A percentile compares a stretch with the other conserved stretches of the same genome.
These are phyloP conservation scores for Spirogloea muscicola DNA, from an alignment of 139 green algal genomes.

Conservation along the genomic window DNA sequence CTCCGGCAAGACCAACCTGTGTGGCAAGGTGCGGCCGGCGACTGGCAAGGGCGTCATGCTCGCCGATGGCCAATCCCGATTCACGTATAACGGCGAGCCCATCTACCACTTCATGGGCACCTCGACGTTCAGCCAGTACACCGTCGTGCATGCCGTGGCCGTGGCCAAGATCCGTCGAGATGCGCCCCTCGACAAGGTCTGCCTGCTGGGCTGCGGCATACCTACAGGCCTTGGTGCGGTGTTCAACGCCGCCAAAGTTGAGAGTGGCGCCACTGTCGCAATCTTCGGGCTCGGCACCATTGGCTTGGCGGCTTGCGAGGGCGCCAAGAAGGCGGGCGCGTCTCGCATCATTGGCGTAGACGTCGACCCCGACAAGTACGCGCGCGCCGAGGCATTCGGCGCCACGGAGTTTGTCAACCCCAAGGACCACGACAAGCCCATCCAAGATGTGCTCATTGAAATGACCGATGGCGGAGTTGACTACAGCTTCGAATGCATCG, in stretches of 20 bases:
- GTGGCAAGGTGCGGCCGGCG: slow-evolving; percentile 50
- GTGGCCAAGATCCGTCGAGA: slow-evolving; percentile 53
- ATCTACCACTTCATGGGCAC: slow-evolving; percentile 99
- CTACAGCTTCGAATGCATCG: slow-evolving; percentile 93
- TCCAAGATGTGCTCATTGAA: slow-evolving; percentile 59
- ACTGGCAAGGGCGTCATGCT: slow-evolving; percentile 89
- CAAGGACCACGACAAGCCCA: slow-evolving; percentile 48
- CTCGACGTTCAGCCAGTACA: slow-evolving; percentile 97
- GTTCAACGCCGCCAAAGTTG: slow-evolving; percentile 89
- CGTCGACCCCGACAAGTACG: slow-evolving; percentile 84
- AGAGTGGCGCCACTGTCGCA: slow-evolving; percentile 77
- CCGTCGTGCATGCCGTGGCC: slow-evolving; percentile 83
- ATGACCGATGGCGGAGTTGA: slow-evolving; percentile 89
- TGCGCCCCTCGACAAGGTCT: slow-evolving; percentile 63
- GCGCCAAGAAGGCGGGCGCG: slow-evolving; percentile 67
- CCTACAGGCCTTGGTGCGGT: slow-evolving; percentile 84
- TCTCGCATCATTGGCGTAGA: slow-evolving; percentile 88
- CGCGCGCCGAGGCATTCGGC: slow-evolving; percentile 44
- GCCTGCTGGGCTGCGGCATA: slow-evolving; percentile 63
- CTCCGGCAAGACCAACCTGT: slow-evolving; percentile 87
- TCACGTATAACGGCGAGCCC: slow-evolving; percentile 76
- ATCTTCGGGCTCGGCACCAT: slow-evolving; percentile 56
- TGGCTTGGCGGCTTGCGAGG: slow-evolving; percentile 73
- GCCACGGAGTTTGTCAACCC: slow-evolving; percentile 58
- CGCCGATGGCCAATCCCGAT: slow-evolving; percentile 72